Evolutionary conservation across 2,329 filamentous ascomycete species (phyloP).

Genomic region (Fusarium scirpi): DNA sequence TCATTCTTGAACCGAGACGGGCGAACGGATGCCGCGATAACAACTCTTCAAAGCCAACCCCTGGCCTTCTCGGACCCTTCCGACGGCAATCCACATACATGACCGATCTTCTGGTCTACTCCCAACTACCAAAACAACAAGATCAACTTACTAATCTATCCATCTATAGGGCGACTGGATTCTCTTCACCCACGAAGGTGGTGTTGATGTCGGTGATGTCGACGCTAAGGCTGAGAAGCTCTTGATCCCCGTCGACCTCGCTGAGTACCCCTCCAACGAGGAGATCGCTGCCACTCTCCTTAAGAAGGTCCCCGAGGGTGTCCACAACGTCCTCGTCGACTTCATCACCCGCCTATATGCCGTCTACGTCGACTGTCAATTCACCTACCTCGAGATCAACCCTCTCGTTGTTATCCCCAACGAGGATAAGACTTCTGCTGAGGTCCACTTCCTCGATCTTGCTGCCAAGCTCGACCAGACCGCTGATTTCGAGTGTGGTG

Average conservation of each 20-base stretch:
- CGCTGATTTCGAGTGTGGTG: slow-evolving; percentile 98
- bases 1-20: slow-evolving; percentile 48
- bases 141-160: slow-evolving; percentile 38
- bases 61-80: slow-evolving; percentile 33
- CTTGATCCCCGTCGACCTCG: slow-evolving; percentile 93
- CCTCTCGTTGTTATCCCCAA: slow-evolving; percentile 98
- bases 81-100: slow-evolving; percentile 22
- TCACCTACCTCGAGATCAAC: slow-evolving; percentile 99
- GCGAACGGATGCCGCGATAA: slow-evolving; percentile 56
- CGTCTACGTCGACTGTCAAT: slow-evolving; percentile 99
- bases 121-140: slow-evolving; percentile 6
- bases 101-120: slow-evolving; percentile 15
- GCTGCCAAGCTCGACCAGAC: slow-evolving; percentile 99
- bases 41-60: slow-evolving; percentile 34
- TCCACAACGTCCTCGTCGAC: slow-evolving; percentile 98
- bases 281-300: slow-evolving; percentile 87
- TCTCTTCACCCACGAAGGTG: slow-evolving; percentile 99
- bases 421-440: slow-evolving; percentile 87
- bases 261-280: slow-evolving; percentile 95
- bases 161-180: slow-evolving; percentile 92
- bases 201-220: slow-evolving; percentile 99
- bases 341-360: slow-evolving; percentile 99
- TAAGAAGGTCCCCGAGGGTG: slow-evolving; percentile 92
- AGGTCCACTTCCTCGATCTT: slow-evolving; percentile 97
- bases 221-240: slow-evolving; percentile 99